These are phyloP conservation scores for Lactifluus hygrophoroides DNA, from an alignment of 768 basidiomycete genomes.

Conservation along the genomic window DNA sequence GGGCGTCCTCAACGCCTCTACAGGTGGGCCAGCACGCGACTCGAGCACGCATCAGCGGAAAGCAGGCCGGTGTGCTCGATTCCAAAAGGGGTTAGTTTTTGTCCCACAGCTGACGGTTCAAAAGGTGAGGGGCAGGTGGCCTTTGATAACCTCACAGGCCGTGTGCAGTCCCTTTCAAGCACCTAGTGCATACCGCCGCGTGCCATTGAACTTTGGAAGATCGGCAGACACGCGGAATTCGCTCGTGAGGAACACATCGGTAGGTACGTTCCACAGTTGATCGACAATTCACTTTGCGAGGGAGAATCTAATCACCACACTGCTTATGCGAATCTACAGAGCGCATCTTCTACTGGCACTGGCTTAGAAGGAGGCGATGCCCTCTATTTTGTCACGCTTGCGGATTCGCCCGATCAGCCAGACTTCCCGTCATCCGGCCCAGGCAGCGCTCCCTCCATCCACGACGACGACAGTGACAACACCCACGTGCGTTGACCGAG, in stretches of 20 bases:
- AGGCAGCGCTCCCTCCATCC: conserved; percentile 4
- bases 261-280: neutral
- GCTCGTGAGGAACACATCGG: neutral
- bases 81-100: conserved; percentile 14
- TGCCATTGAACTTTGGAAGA: neutral
- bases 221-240: neutral
- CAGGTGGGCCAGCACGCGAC: no score
- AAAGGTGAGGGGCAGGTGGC: conserved; percentile 1
- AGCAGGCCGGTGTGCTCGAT: neutral
- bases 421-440: conserved; percentile 17
- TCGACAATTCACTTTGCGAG: neutral
- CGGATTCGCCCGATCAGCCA: conserved; percentile 25
- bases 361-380: conserved; percentile 19
- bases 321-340: neutral
- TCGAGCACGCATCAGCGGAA: neutral
- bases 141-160: neutral
- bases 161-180: neutral
- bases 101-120: conserved; percentile 10
- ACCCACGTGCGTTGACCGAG: neutral
- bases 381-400: conserved; percentile 29
- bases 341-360: neutral
- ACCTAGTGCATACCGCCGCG: neutral
- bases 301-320: neutral
- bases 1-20: no score
- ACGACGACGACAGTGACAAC: conserved; percentile 13